Percentiles rank a stretch among this genome's conserved stretches.
Conservation (phyloP, 306 rosid genomes). For the Abrus precatorius region DNA sequence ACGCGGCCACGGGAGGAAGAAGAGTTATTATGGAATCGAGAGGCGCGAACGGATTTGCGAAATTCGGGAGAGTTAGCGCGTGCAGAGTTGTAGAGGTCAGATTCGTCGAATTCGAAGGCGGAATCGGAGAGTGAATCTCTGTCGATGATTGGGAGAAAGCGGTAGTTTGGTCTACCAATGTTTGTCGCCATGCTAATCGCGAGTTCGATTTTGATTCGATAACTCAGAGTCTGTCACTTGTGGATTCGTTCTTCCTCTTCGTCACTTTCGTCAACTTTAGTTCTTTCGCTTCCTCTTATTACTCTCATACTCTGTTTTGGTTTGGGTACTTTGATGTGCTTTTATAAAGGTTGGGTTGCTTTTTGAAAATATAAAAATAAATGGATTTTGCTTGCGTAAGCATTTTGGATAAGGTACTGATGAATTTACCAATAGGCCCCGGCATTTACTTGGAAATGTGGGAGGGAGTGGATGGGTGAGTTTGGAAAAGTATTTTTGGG, state of each 20-base stretch:
- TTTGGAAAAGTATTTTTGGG: conserved; percentile 28
- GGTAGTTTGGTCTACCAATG: conserved; percentile 60
- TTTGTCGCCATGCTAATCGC: conserved; percentile 62
- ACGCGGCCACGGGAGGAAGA: conserved; percentile 45
- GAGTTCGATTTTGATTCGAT: not conserved
- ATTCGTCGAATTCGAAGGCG: conserved; percentile 78
- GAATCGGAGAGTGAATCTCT: conserved; percentile 57
- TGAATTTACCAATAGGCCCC: conserved; percentile 46
- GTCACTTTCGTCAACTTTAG: not conserved
- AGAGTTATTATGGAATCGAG: conserved; percentile 49
- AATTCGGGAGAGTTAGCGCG: conserved; percentile 70
- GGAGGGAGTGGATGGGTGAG: conserved; percentile 39
- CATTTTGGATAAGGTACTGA: conserved; percentile 28
- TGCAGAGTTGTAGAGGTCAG: conserved; percentile 71
- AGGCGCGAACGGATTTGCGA: conserved; percentile 47
- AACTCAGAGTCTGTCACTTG: not conserved
- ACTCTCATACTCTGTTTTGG: conserved; percentile 4
- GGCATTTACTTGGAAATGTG: not conserved
- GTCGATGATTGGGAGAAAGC: conserved; percentile 61
- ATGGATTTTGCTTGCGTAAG: not conserved
- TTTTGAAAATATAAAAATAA: not conserved
- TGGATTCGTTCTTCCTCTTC: not conserved
- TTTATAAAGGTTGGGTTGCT: conserved; percentile 61
- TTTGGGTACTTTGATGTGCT: conserved; percentile 44
- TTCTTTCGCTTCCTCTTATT: not conserved